Conservation (phyloP, 306 rosid genomes). For the Castanea crenata region DNA sequence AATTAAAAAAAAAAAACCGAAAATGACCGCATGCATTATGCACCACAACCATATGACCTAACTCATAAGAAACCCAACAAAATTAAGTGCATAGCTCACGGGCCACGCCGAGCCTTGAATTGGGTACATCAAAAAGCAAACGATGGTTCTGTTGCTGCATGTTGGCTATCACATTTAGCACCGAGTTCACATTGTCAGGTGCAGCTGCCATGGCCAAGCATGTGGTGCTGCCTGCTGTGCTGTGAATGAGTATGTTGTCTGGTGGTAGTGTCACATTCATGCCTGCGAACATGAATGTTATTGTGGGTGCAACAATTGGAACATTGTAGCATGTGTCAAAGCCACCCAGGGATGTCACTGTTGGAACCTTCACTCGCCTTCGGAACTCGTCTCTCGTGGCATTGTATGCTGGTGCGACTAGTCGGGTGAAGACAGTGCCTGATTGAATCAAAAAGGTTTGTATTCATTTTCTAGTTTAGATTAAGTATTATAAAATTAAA, state of each 20-base stretch:
- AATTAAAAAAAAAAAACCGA: not conserved
- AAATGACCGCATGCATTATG: slow-evolving; percentile 13
- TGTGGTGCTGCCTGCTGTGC: slow-evolving; percentile 60
- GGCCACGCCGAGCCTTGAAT: slow-evolving; percentile 78
- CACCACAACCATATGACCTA: slow-evolving; percentile 13
- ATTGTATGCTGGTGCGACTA: slow-evolving; percentile 64
- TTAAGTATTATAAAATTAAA: too few relatives aligned
- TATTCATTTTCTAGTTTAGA: too few relatives aligned
- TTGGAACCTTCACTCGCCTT: slow-evolving; percentile 44
- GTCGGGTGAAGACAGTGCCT: slow-evolving; percentile 90
- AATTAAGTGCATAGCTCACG: slow-evolving; percentile 72
- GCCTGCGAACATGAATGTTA: slow-evolving; percentile 80
- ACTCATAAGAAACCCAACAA: not conserved
- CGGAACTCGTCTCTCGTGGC: slow-evolving; percentile 79
- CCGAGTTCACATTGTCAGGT: slow-evolving; percentile 83
- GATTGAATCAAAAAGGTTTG: not conserved
- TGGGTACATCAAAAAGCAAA: slow-evolving; percentile 71
- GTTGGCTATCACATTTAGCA: slow-evolving; percentile 83
- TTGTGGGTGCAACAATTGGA: slow-evolving; percentile 67
- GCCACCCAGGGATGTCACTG: slow-evolving; percentile 67
- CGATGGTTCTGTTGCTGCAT: slow-evolving; percentile 98
- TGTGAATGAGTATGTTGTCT: slow-evolving; percentile 74
- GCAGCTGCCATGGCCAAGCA: slow-evolving; percentile 90
- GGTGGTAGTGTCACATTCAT: slow-evolving; percentile 81
- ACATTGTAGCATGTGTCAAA: slow-evolving; percentile 82